phyloP scores from a whole-genome alignment of 2,329 filamentous ascomycete species.

The Colletotrichum caudatum region DNA sequence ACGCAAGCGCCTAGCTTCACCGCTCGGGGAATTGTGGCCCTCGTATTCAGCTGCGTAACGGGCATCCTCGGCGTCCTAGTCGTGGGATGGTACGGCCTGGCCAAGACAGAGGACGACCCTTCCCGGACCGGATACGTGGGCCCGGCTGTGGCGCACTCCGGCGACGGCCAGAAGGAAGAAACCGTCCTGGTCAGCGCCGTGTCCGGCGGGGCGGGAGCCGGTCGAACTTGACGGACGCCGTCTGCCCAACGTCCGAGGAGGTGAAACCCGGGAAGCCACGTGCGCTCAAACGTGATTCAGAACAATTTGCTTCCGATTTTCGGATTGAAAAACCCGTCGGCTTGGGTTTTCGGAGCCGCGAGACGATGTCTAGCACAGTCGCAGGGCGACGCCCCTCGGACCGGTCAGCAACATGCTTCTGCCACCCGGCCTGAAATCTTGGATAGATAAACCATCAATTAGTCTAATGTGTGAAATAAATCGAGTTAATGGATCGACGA shows the following conservation, averaged over 20 bases:
- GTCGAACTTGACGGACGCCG: slow-evolving; percentile 8
- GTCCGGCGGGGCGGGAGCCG: slow-evolving; percentile 4
- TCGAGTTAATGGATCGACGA: not conserved
- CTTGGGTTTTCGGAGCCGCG: not conserved
- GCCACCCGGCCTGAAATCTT: not conserved
- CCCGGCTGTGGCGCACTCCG: not conserved
- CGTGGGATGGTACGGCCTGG: slow-evolving; percentile 75
- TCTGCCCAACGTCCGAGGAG: too few species aligned
- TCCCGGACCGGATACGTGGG: slow-evolving; percentile 4
- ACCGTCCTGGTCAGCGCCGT: slow-evolving; percentile 17
- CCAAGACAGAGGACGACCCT: slow-evolving; percentile 33
- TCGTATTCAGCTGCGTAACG: slow-evolving; percentile 77
- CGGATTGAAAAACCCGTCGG: not conserved
- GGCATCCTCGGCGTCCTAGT: slow-evolving; percentile 76
- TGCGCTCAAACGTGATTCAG: not conserved
- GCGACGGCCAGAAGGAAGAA: slow-evolving; percentile 12
- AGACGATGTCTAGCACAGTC: not conserved
- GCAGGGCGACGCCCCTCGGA: not conserved
- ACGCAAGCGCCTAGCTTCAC: slow-evolving; percentile 67
- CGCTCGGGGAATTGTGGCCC: slow-evolving; percentile 75
- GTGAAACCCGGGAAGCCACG: too few species aligned
- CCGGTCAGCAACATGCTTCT: not conserved
- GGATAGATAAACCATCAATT: slow-evolving; percentile 20
- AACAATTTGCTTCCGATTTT: not conserved
- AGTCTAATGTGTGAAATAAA: slow-evolving; percentile 27